Percentiles rank a stretch among this genome's conserved stretches.
Conservation (phyloP, 495 filamentous ascomycete genomes). For the Penicillium flavigenum region DNA sequence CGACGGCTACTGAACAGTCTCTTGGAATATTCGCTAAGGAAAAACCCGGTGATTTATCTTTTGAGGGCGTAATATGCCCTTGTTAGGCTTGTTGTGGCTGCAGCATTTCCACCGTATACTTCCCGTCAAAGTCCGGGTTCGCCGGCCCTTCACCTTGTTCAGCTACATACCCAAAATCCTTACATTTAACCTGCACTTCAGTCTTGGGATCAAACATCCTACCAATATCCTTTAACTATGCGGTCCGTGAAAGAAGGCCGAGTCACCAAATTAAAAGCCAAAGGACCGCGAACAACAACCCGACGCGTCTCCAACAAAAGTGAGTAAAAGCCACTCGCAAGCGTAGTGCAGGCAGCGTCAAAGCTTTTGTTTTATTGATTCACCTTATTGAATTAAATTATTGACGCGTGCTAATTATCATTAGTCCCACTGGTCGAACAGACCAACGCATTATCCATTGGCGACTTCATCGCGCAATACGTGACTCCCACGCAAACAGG, state of each 20-base stretch:
- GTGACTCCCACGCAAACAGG: conserved; percentile 19
- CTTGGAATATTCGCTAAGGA: no score
- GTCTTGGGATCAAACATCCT: background rate
- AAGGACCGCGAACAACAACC: conserved; percentile 4
- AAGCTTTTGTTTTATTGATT: no score
- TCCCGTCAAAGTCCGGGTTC: conserved; percentile 1
- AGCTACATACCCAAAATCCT: background rate
- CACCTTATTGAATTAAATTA: no score
- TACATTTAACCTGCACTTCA: background rate
- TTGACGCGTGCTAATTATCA: conserved; percentile 5
- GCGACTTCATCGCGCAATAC: conserved; percentile 36
- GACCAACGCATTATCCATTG: conserved; percentile 39
- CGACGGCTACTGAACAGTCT: no score
- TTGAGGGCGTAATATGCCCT: no score
- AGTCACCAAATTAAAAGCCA: conserved; percentile 24
- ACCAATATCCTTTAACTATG: conserved; percentile 13
- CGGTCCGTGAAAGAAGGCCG: conserved; percentile 27
- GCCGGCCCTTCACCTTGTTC: background rate
- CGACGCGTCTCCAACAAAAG: conserved; percentile 23
- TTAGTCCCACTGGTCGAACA: conserved; percentile 43
- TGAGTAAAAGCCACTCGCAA: conserved; percentile 10
- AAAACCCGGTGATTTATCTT: no score
- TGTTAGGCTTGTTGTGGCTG: no score
- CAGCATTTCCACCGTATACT: no score
- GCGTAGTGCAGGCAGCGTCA: no score